Evolutionary conservation across 192 early-diverging fungal genomes (phyloP), one percentile per base, ranked within the genome.

Genomic region (Entomortierella beljakovae): DNA sequence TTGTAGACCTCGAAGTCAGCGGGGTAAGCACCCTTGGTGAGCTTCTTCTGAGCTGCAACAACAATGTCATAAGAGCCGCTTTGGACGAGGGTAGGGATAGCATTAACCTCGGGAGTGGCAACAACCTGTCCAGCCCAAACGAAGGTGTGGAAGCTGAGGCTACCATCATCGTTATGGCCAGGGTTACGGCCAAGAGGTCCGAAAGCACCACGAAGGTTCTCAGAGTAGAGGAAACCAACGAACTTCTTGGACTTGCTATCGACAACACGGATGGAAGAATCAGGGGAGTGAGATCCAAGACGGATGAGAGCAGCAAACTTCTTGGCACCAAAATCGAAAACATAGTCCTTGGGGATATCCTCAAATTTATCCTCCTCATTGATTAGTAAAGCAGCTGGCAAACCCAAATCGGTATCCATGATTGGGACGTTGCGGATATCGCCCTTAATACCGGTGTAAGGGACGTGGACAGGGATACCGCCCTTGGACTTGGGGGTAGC

Each of bases 381-480:
- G 16, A 20, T 37, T 18, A 35, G 2, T 18, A 52, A n/a, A 9
- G 43, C 43, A 46, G 20, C 43, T 26, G 81, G 66, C 50, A 77
- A 70, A 10, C 52, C 60, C 6, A 9, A 2, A 29, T 57, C 60
- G 10, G 38, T 33, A 26, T 75, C 81, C 34, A 82, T 81, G 16
- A 86, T 86, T 25, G 82, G 83, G 15, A 86, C 59, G 9, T 82
- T 61, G 26, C 51, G 38, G 23, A 76, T 54, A 60, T 80, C 68
- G n/a, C 83, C 83, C 34, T 69, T 68, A 11, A 86, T 34, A 53
- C 85, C 85, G 37, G 76, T 60, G 80, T 86, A 86, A 22, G 85
- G 85, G 28, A 86, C 65, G 38, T 77, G 67, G 31, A 84, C 60
- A 22, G 81, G 63, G 37, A 52, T 29, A 9, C 37, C 43, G 42